Evolutionary conservation across 148 eudicot species (phyloP).

Genomic region (Persicaria tinctoria): DNA sequence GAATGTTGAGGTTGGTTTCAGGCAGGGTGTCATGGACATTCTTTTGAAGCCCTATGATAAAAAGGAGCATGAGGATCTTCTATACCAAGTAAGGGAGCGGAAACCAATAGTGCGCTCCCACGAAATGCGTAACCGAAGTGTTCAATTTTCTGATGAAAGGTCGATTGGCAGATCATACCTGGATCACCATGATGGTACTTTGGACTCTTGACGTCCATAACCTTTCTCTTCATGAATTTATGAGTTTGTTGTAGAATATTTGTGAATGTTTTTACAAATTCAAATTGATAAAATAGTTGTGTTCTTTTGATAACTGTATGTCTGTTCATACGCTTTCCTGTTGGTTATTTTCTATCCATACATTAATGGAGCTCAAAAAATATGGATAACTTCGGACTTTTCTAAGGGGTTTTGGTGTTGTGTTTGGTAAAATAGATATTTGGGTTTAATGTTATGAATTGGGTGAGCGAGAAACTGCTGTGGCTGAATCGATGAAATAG

Average conservation of each 20-base stretch:
- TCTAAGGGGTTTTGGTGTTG: neutral
- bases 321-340: neutral
- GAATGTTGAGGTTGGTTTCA: neutral
- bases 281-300: neutral
- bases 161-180: neutral
- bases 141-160: neutral
- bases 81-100: neutral
- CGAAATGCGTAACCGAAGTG: neutral
- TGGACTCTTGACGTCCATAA: neutral
- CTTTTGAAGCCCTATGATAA: neutral
- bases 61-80: slow-evolving; percentile 3
- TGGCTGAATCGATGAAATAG: neutral
- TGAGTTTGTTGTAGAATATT: neutral
- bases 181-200: neutral
- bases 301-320: neutral
- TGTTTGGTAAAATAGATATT: neutral
- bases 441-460: neutral
- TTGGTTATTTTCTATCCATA: neutral
- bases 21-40: neutral
- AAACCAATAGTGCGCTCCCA: neutral
- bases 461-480: neutral
- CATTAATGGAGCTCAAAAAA: too few species aligned
- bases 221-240: neutral
- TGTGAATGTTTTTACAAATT: neutral
- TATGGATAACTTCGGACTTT: too few species aligned